A percentile compares a stretch with the other conserved stretches of the same genome.
These are phyloP conservation scores for Reticulascus tulasneorum DNA, from an alignment of 2,329 filamentous ascomycete species.

Conservation along the genomic window DNA sequence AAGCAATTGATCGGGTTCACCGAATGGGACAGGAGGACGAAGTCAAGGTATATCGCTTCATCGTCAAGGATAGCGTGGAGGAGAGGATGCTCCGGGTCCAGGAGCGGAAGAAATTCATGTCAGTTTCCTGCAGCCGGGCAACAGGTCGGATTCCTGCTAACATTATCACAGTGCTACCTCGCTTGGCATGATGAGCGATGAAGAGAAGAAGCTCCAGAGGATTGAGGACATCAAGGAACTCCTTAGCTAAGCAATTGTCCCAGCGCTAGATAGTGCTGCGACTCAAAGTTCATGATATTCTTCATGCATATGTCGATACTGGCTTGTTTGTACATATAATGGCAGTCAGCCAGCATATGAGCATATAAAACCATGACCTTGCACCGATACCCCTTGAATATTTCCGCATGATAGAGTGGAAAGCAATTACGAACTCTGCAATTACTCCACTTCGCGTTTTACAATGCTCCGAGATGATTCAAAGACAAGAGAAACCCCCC, in stretches of 20 bases:
- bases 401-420: too few relatives aligned
- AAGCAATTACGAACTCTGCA: too few relatives aligned
- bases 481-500: too few relatives aligned
- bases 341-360: too few relatives aligned
- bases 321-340: too few relatives aligned
- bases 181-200: conserved; percentile 89
- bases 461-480: too few relatives aligned
- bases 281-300: too few relatives aligned
- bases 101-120: conserved; percentile 94
- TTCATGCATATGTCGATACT: too few relatives aligned
- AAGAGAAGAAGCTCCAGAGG: conserved; percentile 83
- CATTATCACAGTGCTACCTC: conserved; percentile 69
- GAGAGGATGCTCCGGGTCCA: conserved; percentile 92
- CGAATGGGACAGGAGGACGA: conserved; percentile 89
- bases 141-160: neutral
- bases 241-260: conserved; percentile 60
- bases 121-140: conserved; percentile 39
- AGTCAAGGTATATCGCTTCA: conserved; percentile 82
- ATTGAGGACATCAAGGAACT: conserved; percentile 95
- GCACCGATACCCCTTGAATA: too few relatives aligned
- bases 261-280: neutral
- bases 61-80: conserved; percentile 88
- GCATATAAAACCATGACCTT: too few relatives aligned
- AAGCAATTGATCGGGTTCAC: conserved; percentile 96
- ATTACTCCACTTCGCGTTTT: too few relatives aligned